These are phyloP conservation scores for Harrya chromipes DNA, from an alignment of 768 basidiomycete genomes.

Conservation along the genomic window DNA sequence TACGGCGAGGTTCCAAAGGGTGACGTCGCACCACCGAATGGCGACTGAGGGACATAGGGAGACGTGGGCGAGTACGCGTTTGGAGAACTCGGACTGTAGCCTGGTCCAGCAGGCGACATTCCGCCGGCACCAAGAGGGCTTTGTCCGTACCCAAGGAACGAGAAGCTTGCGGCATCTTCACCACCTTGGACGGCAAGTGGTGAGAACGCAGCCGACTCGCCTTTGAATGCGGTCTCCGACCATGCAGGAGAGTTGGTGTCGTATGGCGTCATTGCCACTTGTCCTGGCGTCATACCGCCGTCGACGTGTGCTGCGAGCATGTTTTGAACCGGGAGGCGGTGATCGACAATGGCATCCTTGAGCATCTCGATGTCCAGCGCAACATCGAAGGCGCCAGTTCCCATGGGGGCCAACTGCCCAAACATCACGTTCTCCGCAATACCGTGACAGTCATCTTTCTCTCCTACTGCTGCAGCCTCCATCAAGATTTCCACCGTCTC, in stretches of 20 bases:
- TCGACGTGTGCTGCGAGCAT: slow-evolving; percentile 77
- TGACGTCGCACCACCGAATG: slow-evolving; percentile 78
- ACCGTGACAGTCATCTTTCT: slow-evolving; percentile 97
- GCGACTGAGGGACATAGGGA: slow-evolving; percentile 83
- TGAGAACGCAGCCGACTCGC: slow-evolving; percentile 91
- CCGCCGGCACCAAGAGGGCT: slow-evolving; percentile 81
- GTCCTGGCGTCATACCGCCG: slow-evolving; percentile 87
- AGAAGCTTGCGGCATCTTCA: slow-evolving; percentile 78
- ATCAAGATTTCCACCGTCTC: slow-evolving; percentile 99
- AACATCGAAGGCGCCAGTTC: slow-evolving; percentile 94
- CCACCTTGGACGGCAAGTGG: slow-evolving; percentile 85
- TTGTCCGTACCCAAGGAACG: slow-evolving; percentile 74
- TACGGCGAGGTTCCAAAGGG: slow-evolving; percentile 81
- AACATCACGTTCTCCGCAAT: slow-evolving; percentile 99
- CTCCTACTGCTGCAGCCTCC: slow-evolving; percentile 97
- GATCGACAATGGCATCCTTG: slow-evolving; percentile 97
- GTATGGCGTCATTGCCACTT: slow-evolving; percentile 95
- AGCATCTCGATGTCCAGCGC: slow-evolving; percentile 97
- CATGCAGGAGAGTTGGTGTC: slow-evolving; percentile 87
- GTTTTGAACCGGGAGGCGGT: slow-evolving; percentile 82
- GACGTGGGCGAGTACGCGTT: slow-evolving; percentile 88
- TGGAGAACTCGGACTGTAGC: slow-evolving; percentile 91
- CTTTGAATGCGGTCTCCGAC: slow-evolving; percentile 74
- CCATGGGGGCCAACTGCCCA: slow-evolving; percentile 99
- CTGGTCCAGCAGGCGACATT: slow-evolving; percentile 85